A percentile compares a stretch with the other conserved stretches of the same genome.
Conservation (phyloP, 2,329 filamentous ascomycete genomes). For the Fusarium graminum region DNA sequence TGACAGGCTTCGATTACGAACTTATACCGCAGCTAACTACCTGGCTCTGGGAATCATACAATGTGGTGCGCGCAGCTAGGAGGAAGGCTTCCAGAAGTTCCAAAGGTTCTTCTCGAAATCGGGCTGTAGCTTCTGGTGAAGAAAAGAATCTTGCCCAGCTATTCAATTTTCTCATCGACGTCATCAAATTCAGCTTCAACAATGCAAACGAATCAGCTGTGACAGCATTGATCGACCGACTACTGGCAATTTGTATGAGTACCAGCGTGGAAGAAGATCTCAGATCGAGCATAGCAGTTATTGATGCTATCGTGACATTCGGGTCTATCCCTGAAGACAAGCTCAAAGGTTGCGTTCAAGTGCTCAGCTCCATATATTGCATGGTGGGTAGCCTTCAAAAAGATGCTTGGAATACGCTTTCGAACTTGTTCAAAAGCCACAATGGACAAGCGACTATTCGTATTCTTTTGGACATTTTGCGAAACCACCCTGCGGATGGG, state of each 20-base stretch:
- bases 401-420: conserved; percentile 76
- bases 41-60: conserved; percentile 71
- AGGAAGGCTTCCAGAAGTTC: conserved; percentile 58
- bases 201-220: conserved; percentile 73
- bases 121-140: conserved; percentile 60
- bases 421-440: conserved; percentile 79
- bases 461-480: conserved; percentile 73
- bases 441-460: conserved; percentile 77
- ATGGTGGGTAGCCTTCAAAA: conserved; percentile 72
- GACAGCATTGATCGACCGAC: conserved; percentile 69
- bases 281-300: conserved; percentile 73
- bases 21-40: conserved; percentile 71
- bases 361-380: conserved; percentile 79
- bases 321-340: conserved; percentile 74
- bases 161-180: conserved; percentile 74
- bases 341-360: conserved; percentile 74
- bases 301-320: conserved; percentile 79
- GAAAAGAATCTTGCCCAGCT: conserved; percentile 73
- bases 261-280: conserved; percentile 76
- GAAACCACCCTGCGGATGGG: conserved; percentile 61
- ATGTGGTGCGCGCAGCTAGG: conserved; percentile 64
- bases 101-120: conserved; percentile 55
- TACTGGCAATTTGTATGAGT: conserved; percentile 76
- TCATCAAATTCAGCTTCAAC: conserved; percentile 82
- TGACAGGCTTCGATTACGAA: conserved; percentile 77